Evolutionary conservation across 2,329 filamentous ascomycete genomes (phyloP), one percentile per base, ranked within the genome.

Genomic region (Hymenoscyphus albidus): DNA sequence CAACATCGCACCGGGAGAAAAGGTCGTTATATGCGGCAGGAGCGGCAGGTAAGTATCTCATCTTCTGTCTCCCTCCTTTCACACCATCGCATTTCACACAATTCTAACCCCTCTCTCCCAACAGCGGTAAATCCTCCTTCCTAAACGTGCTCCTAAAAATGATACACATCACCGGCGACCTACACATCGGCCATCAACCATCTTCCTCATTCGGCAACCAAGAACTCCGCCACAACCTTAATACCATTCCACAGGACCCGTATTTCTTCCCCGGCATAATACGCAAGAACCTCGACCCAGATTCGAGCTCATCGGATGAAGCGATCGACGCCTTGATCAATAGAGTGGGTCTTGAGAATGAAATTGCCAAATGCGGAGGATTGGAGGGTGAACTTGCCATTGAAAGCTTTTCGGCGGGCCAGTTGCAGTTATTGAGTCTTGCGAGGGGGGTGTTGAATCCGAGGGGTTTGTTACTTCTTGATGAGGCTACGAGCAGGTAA

Each of bases 401-500:
- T 38, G 22, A 32, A 39, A 32, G 32, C 12, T 58, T 32, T 32
- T 58, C 56, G 9, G 56, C 32, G 22, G 56, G 56, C 32, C 56
- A 58, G 22, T 35, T 32, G 56, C 56, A 58, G 32, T 58, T 38
- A 32, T 38, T 58, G 56, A 38, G 27, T 35, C 56, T 58, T 4
- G 56, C 56, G 32, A 32, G 56, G 32, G 22, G 18, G 10, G 40
- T 44, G 18, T 58, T 58, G 56, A 38, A 18, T 10, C 27, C 16
- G 18, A 58, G 14, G 16, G 27, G 27, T 9, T 7, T 58, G 22
- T 39, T 58, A 16, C 16, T 58, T n/a, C 32, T 58, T 12, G 56
- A 58, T 58, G 56, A 58, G 18, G 56, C 56, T 58, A 58, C 56
- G 16, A 58, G 56, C 56, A 58, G 56, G 56, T 58, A 58, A 35